Conservation (phyloP, 2,329 filamentous ascomycete genomes). For the Xylariaceae sp. region DNA sequence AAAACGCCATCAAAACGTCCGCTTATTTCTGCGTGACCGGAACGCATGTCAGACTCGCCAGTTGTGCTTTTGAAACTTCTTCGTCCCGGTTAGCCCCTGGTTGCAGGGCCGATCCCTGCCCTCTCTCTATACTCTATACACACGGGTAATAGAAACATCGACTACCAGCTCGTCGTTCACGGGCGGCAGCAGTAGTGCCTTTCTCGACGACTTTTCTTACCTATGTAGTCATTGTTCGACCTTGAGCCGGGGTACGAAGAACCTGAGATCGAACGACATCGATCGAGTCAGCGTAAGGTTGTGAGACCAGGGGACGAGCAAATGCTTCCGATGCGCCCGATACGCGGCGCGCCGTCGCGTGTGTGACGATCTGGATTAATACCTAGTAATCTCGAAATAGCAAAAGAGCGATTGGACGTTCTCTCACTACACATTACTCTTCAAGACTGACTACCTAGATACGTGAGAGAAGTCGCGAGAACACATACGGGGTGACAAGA, state of each 20-base stretch:
- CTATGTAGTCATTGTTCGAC: conserved; percentile 1
- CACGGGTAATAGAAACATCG: conserved; percentile 2
- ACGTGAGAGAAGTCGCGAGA: background rate
- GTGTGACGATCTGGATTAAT: conserved; percentile 11
- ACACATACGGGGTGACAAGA: conserved; percentile 1
- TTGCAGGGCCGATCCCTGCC: conserved; percentile 14
- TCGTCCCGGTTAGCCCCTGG: conserved; percentile 3
- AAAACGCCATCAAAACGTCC: conserved; percentile 12
- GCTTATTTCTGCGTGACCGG: conserved; percentile 6
- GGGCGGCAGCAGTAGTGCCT: background rate
- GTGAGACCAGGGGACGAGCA: conserved; percentile 11
- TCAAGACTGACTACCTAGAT: background rate
- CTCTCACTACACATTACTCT: background rate
- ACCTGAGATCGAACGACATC: conserved; percentile 21
- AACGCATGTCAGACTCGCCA: conserved; percentile 14
- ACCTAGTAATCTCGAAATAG: conserved; percentile 13
- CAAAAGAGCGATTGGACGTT: background rate
- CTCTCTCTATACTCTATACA: too few relatives aligned
- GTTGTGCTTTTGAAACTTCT: background rate
- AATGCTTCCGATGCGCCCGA: conserved; percentile 17
- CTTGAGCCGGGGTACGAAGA: conserved; percentile 9
- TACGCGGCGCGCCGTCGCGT: conserved; percentile 15
- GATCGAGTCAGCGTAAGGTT: conserved; percentile 14
- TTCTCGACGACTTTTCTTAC: background rate
- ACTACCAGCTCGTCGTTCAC: background rate